Base-by-base conservation (phyloP, 306 rosid genomes). In the Castanea sativa region DNA sequence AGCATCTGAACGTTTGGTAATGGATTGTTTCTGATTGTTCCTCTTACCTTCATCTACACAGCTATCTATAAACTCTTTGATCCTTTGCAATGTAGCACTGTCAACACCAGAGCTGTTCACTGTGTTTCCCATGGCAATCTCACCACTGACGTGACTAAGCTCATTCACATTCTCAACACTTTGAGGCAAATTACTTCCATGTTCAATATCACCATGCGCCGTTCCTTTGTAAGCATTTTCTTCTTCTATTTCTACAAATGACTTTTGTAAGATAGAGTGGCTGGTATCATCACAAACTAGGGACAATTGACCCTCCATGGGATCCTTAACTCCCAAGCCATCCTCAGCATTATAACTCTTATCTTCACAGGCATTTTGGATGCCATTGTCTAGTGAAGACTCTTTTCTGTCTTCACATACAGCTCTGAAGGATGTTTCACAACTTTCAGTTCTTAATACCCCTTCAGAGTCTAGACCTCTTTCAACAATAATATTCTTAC, bases 311-410 rank as follows among this genome's bases (percentile, higher is more conserved):
- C 21, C 19, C 10, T 14, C 10, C 1, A 23, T 12, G 49, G 52
- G 16, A 67, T 43, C 78, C 53, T 15, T 71, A 67, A 55, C 65
- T 14, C 35, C 35, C 13, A 65, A 70, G 68, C 68, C 64, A 29
- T 86, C 61, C 41, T 76, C 76, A 29, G 29, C 56, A 74, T 74
- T 53, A 29, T 51, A 56, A 55, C 25, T 69, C 49, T 81, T 38
- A 55, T 73, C 82, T 81, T 72, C 64, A 43, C 83, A 73, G 16
- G 76, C 78, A 75, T 56, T 61, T 53, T 38, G 82, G 84, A 21
- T 45, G 57, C 74, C 70, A 19, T 67, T 25, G 27, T 30, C 78
- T 35, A 73, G 81, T 41, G n/a, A 55, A 55, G 78, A 73, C 71
- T 76, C 75, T 74, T 84, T 70, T 73, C 13, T 80, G 55, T 69